Evolutionary conservation across 2,329 filamentous ascomycete species (phyloP), one percentile per base, ranked within the genome.

Genomic region (Drechslerella coelobrocha): DNA sequence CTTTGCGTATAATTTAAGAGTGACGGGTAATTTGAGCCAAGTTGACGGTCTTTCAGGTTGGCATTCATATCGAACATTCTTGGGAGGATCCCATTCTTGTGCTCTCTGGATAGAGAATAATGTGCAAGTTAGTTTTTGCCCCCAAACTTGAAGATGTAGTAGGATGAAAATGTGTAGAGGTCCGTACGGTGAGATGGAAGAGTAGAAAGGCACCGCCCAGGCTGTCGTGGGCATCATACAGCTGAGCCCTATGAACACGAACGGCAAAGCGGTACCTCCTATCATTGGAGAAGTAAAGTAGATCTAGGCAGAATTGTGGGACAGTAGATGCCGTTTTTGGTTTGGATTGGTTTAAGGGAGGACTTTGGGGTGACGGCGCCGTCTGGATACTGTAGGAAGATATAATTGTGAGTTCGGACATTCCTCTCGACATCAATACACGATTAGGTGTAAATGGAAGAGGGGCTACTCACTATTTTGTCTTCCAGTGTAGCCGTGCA

Each of bases 401-500:
- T 47, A 39, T 31, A n/a, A n/a, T n/a, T n/a, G 34, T 39, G 4
- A 39, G 34, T n/a, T n/a, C 12, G 17, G 12, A 39, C 17, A n/a
- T 39, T 14, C 17, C 12, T 4, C 12, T 14, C 34, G 17, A 39
- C 34, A 39, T 39, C 34, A 2, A 39, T 39, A 39, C 12, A n/a
- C n/a, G n/a, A n/a, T n/a, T n/a, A n/a, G n/a, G n/a, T n/a, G n/a
- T n/a, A n/a, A n/a, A n/a, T n/a, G n/a, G n/a, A n/a, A n/a, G n/a
- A n/a, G n/a, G n/a, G n/a, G n/a, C 12, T 23, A 41, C 60, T 55
- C 39, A 63, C 60, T 48, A 48, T 41, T 56, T 63, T 9, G 51
- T 63, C 21, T 29, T 34, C 60, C 60, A 63, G 17, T 48, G 50
- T 3, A 63, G 51, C 1, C 23, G 31, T 7, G 31, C 34, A 27